Conservation (phyloP, 2,329 filamentous ascomycete species). For the Lecanosticta acicola region DNA sequence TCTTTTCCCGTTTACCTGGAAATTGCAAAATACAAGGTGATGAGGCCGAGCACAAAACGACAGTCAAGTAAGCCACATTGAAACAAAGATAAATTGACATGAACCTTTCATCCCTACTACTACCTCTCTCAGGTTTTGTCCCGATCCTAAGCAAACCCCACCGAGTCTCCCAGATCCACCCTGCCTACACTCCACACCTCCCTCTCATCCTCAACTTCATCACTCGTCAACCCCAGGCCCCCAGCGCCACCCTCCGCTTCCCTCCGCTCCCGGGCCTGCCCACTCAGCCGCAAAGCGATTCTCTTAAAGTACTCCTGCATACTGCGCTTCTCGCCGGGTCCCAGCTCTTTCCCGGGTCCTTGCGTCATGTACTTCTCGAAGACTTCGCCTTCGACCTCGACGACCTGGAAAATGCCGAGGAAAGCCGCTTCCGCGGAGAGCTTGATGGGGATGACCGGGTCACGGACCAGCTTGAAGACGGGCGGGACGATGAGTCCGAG, state of each 20-base stretch:
- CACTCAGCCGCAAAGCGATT: conserved; percentile 76
- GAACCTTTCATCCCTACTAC: not conserved
- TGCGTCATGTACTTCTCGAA: conserved; percentile 82
- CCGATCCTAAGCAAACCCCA: conserved; percentile 17
- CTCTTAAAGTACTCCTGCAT: conserved; percentile 98
- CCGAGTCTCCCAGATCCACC: conserved; percentile 69
- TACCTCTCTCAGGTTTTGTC: not conserved
- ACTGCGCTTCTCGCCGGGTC: conserved; percentile 70
- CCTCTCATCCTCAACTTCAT: conserved; percentile 89
- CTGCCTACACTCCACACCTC: conserved; percentile 95
- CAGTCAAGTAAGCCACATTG: no score
- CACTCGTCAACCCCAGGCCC: conserved; percentile 76
- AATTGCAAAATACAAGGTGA: no score
- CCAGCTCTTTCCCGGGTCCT: conserved; percentile 59
- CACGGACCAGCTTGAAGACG: conserved; percentile 83
- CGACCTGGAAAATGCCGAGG: conserved; percentile 81
- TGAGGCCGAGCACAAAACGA: no score
- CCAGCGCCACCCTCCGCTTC: conserved; percentile 88
- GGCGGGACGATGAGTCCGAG: conserved; percentile 72
- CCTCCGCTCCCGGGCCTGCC: conserved; percentile 78
- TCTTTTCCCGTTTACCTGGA: no score
- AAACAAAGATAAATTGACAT: not conserved
- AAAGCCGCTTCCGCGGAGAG: conserved; percentile 92
- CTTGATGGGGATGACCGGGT: conserved; percentile 90
- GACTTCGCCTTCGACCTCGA: conserved; percentile 75